Evolutionary conservation across 2,329 filamentous ascomycete genomes (phyloP).

Genomic region (Aureobasidium melanogenum): DNA sequence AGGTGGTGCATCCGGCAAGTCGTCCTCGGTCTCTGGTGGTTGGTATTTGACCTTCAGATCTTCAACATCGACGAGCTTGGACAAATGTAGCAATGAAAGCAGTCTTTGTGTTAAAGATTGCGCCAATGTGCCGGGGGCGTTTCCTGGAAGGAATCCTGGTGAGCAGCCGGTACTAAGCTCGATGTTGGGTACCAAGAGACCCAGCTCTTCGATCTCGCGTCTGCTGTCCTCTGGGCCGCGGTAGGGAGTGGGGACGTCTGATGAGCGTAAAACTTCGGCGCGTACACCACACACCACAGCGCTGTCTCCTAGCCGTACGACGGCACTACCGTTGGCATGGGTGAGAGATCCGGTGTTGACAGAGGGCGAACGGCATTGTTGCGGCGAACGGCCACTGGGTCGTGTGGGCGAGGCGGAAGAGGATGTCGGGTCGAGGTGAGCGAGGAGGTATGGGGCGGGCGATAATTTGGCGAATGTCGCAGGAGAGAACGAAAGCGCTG

Average conservation of each 20-base stretch:
- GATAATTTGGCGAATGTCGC: constrained; percentile 82
- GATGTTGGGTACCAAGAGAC: constrained; percentile 85
- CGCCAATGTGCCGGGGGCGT: constrained; percentile 67
- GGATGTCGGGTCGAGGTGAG: constrained; percentile 62
- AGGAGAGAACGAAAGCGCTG: constrained; percentile 44
- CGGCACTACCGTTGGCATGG: constrained; percentile 81
- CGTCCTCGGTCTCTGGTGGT: constrained; percentile 36
- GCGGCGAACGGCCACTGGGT: constrained; percentile 69
- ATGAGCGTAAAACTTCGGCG: constrained; percentile 69
- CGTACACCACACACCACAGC: constrained; percentile 91
- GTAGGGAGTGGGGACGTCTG: constrained; percentile 59
- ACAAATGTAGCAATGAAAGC: constrained; percentile 64
- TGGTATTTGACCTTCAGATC: constrained; percentile 61
- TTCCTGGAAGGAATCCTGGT: constrained; percentile 74
- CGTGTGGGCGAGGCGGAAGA: constrained; percentile 51
- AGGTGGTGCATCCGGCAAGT: constrained; percentile 31
- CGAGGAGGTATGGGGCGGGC: constrained; percentile 80
- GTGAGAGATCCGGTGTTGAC: constrained; percentile 78
- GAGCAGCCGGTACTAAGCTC: constrained; percentile 87
- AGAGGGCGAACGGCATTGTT: constrained; percentile 61
- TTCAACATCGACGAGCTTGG: constrained; percentile 55
- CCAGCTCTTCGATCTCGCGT: constrained; percentile 41
- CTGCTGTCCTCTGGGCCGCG: constrained; percentile 19
- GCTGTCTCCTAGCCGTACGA: constrained; percentile 81
- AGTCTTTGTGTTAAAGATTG: constrained; percentile 79